Percentiles rank a stretch among this genome's conserved stretches.
Evolutionary conservation across 805 yeast genomes (phyloP).

Genomic region (Kazachstania taianensis): DNA sequence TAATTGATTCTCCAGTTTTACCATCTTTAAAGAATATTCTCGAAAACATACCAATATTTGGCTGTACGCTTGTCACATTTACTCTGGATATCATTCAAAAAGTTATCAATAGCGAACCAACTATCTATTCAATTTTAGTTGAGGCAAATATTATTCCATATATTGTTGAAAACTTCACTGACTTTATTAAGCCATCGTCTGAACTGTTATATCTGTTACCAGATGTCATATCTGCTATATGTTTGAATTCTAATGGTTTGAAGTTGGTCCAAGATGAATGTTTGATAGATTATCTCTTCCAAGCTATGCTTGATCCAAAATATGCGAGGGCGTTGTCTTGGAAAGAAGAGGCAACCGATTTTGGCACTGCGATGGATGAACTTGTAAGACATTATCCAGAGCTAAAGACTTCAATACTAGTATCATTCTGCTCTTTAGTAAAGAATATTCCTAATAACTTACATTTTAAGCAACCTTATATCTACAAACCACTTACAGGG

Average conservation of each 20-base stretch:
- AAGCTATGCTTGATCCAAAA: slow-evolving; percentile 38
- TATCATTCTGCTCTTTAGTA: slow-evolving; percentile 38
- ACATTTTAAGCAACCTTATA: slow-evolving; percentile 32
- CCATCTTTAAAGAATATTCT: slow-evolving; percentile 50
- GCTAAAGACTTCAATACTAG: slow-evolving; percentile 48
- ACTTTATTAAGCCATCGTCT: slow-evolving; percentile 46
- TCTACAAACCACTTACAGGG: slow-evolving; percentile 32
- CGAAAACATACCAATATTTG: slow-evolving; percentile 49
- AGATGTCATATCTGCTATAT: slow-evolving; percentile 72
- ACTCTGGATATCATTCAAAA: slow-evolving; percentile 55
- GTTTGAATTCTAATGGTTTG: slow-evolving; percentile 67
- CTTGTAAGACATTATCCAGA: slow-evolving; percentile 75
- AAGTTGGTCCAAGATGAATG: slow-evolving; percentile 37
- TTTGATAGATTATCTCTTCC: slow-evolving; percentile 37
- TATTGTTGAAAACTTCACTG: slow-evolving; percentile 47
- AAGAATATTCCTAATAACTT: slow-evolving; percentile 35
- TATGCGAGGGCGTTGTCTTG: slow-evolving; percentile 45
- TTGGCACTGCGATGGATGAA: slow-evolving; percentile 70
- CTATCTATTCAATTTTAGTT: slow-evolving; percentile 67
- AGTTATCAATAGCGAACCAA: slow-evolving; percentile 83
- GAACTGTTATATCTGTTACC: slow-evolving; percentile 54
- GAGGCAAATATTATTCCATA: slow-evolving; percentile 68
- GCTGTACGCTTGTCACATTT: slow-evolving; percentile 50
- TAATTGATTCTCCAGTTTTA: slow-evolving; percentile 78
- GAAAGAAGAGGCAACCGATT: slow-evolving; percentile 41